A percentile compares a stretch with the other conserved stretches of the same genome.
These are phyloP conservation scores for Aureobasidium mangrovei DNA, from an alignment of 2,329 filamentous ascomycete species.

Conservation along the genomic window DNA sequence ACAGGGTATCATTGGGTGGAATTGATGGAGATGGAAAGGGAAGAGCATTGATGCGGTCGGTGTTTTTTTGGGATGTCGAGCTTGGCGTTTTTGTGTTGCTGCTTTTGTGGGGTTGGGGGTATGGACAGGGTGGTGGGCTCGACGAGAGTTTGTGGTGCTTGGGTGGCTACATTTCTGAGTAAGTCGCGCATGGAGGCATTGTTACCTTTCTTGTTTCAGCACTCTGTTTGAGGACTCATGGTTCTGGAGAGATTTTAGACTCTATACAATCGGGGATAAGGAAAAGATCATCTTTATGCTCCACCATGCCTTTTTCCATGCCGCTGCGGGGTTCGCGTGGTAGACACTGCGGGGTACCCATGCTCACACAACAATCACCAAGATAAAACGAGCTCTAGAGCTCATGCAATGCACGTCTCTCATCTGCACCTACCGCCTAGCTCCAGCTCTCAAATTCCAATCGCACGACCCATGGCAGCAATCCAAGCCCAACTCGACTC, in stretches of 20 bases:
- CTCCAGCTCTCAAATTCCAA: not conserved
- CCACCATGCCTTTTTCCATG: not conserved
- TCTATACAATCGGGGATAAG: not conserved
- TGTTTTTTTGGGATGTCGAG: not conserved
- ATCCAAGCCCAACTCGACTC: constrained; percentile 25
- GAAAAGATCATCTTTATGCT: not conserved
- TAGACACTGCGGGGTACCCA: not conserved
- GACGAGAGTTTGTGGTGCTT: not conserved
- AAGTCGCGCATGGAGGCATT: not conserved
- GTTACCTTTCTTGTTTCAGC: not conserved
- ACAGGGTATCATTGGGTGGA: constrained; percentile 23
- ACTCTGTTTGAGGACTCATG: not conserved
- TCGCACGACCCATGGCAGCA: constrained; percentile 14
- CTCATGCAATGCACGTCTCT: too few relatives aligned
- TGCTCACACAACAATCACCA: too few relatives aligned
- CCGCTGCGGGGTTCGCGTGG: not conserved
- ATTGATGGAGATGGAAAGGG: constrained; percentile 17
- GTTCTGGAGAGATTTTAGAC: not conserved
- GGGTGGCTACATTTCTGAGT: too few relatives aligned
- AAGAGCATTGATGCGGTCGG: not conserved
- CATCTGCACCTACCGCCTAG: not conserved
- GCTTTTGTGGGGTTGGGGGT: not conserved
- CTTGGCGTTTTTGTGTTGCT: not conserved
- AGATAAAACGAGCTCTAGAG: too few relatives aligned
- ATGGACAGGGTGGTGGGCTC: not conserved